Evolutionary conservation across 805 yeast genomes (phyloP).

Genomic region (Saturnispora saitoi): DNA sequence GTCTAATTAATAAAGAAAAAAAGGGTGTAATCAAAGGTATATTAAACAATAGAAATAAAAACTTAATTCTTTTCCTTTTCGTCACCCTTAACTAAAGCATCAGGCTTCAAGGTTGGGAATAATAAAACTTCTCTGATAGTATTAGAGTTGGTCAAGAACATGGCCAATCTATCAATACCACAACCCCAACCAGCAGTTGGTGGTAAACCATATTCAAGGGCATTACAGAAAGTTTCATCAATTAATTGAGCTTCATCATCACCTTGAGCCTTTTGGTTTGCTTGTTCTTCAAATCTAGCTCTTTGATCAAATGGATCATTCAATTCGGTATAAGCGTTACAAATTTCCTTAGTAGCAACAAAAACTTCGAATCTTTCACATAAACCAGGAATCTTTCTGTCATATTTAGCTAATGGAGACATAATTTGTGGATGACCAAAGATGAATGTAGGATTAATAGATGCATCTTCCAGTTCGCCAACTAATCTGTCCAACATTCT

Average conservation of each 20-base stretch:
- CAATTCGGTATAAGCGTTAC: conserved; percentile 97
- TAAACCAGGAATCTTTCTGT: conserved; percentile 84
- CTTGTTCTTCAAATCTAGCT: conserved; percentile 96
- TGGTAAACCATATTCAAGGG: conserved; percentile 96
- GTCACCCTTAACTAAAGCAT: conserved; percentile 37
- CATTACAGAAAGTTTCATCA: conserved; percentile 95
- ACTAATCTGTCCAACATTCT: conserved; percentile 98
- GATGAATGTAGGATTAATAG: conserved; percentile 95
- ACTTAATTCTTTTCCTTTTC: conserved; percentile 18
- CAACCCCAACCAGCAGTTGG: conserved; percentile 99
- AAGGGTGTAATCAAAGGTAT: not conserved
- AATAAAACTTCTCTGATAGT: conserved; percentile 94
- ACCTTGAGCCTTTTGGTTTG: conserved; percentile 97
- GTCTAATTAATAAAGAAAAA: not conserved
- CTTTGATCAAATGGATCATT: conserved; percentile 99
- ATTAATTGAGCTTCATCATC: conserved; percentile 97
- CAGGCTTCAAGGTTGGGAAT: conserved; percentile 99
- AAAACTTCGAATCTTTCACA: conserved; percentile 98
- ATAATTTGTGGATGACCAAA: conserved; percentile 99
- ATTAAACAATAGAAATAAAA: no score
- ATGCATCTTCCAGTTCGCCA: conserved; percentile 90
- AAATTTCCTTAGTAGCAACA: conserved; percentile 96
- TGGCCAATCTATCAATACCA: conserved; percentile 96
- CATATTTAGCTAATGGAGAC: conserved; percentile 98
- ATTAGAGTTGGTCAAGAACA: conserved; percentile 95